Base-by-base conservation (phyloP, 352 stramenopile genomes). In the Pythium angustatum region DNA sequence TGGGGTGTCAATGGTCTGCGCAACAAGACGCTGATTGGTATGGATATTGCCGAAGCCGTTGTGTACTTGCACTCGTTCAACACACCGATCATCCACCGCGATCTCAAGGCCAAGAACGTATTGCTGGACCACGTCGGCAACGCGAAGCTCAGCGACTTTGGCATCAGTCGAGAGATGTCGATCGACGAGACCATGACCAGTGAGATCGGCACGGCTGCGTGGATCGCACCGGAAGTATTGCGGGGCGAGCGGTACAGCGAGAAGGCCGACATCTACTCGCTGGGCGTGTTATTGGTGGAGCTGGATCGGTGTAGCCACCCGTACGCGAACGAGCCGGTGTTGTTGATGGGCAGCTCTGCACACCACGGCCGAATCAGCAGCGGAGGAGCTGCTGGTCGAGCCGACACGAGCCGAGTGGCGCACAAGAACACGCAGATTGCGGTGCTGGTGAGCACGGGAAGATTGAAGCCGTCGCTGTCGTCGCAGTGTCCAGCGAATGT, bases 121-220 rank as follows among this genome's bases (percentile, higher is more conserved):
- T 61, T 90, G 54, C 68, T 90, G 10, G 76, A 90, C 69, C 68
- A 78, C 27, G 72, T 77, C 58, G 53, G 86, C 48, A 78, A 79
- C 27, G 83, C 83, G 3, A 91, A 91, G 55, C 71, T 91, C 45
- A 88, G 78, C 38, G 83, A 91, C 61, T 91, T 91, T 62, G 83
- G 83, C 31, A 68, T 91, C 19, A 88, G 78, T 26, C 83, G 83
- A 27, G 78, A 84, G 59, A 79, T 69, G 17, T 89, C 82, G 0
- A 70, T 83, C 38, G 80, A 90, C 38, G 80, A 90, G 54, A 91
- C 80, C 24, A 88, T 91, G 80, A 91, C 83, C 11, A 90, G 88
- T 58, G 83, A 80, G 47, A 82, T 91, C 9, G 83, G 83, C 8
- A 91, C 83, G 9, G 90, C 90, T 40, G 66, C 88, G 19, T 91